Evolutionary conservation across 1,284 basidiomycete genomes (phyloP).

Genomic region (Puccinia novopanici): DNA sequence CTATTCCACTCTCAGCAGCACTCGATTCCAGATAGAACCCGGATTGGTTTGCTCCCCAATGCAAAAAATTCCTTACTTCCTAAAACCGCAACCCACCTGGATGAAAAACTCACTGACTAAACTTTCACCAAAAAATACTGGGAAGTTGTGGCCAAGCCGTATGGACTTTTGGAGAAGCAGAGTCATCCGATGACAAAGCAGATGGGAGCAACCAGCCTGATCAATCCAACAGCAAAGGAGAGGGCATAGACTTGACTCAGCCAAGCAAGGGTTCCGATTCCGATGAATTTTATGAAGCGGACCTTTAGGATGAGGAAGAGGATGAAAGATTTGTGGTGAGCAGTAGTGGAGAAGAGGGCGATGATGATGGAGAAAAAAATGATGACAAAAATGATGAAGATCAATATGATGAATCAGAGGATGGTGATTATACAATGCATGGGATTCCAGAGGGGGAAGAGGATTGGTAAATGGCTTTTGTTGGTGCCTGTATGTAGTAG

Average conservation of each 20-base stretch:
- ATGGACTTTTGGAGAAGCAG: constrained; percentile 37
- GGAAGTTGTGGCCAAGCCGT: constrained; percentile 17
- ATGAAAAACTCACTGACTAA: constrained; percentile 22
- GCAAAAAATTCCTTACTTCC: constrained; percentile 31
- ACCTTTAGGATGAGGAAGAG: too few species aligned
- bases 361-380: neutral
- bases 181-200: neutral
- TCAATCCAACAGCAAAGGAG: neutral
- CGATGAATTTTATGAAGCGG: constrained; percentile 2
- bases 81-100: constrained; percentile 6
- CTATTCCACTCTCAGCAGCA: constrained; percentile 39
- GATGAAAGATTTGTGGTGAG: neutral
- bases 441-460: neutral
- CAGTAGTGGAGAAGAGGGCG: neutral
- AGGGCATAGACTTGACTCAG: constrained; percentile 12
- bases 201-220: neutral
- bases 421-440: constrained; percentile 8
- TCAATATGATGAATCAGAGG: constrained; percentile 8
- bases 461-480: neutral
- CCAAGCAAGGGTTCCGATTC: neutral
- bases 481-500: neutral
- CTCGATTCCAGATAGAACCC: constrained; percentile 2
- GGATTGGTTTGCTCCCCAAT: constrained; percentile 32
- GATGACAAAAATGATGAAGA: constrained; percentile 6
- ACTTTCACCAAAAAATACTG: constrained; percentile 33